Conservation (phyloP, 148 eudicot species). For the Camellia japonica region DNA sequence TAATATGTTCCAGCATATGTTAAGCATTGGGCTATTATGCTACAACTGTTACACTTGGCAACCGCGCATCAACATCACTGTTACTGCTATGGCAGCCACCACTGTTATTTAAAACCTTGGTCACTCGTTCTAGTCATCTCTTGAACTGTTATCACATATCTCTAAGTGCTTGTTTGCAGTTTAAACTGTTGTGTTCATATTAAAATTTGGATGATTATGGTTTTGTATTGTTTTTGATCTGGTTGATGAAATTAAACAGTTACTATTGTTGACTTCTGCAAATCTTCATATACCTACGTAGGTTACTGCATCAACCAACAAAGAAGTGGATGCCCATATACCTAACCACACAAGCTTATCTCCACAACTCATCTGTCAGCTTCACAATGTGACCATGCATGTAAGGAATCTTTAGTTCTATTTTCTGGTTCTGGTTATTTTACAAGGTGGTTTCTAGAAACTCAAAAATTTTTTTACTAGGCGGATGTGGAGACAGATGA, state of each 20-base stretch:
- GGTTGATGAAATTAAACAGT: neutral
- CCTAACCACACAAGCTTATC: slow-evolving; percentile 46
- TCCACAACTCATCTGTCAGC: slow-evolving; percentile 51
- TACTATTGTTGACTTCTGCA: neutral
- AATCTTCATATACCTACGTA: neutral
- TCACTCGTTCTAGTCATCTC: neutral
- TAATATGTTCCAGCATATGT: neutral
- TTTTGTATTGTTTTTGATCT: neutral
- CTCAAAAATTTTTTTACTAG: slow-evolving; percentile 22
- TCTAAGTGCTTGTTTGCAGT: neutral
- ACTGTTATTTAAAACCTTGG: too few species aligned
- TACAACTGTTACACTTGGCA: too few species aligned
- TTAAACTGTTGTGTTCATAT: neutral
- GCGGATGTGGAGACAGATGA: slow-evolving; percentile 51
- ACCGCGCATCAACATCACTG: too few species aligned
- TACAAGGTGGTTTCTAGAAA: neutral
- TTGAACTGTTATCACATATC: neutral
- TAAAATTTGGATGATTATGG: neutral
- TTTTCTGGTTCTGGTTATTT: neutral
- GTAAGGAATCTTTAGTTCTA: slow-evolving; percentile 20
- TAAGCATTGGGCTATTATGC: neutral
- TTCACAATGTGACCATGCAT: slow-evolving; percentile 51
- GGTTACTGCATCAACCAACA: slow-evolving; percentile 51
- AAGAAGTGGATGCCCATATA: slow-evolving; percentile 46
- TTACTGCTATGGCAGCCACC: too few species aligned